A percentile compares a stretch with the other conserved stretches of the same genome.
phyloP scores from a whole-genome alignment of 805 yeast genomes.

The Kluyveromyces aestuarii region DNA sequence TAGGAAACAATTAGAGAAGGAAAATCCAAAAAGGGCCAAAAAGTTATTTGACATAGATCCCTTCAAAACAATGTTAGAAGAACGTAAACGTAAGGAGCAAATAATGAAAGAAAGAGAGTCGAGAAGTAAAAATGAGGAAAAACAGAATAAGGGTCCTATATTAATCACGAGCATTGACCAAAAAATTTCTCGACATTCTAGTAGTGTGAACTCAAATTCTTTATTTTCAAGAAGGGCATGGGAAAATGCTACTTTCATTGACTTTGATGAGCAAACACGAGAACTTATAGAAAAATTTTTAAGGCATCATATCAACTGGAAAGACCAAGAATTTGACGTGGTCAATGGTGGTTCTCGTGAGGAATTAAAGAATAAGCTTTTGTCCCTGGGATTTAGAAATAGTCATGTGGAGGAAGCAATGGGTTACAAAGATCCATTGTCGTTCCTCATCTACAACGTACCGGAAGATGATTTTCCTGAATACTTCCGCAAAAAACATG shows the following conservation, averaged over 20 bases:
- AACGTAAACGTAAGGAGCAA: conserved; percentile 36
- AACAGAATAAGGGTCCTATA: conserved; percentile 39
- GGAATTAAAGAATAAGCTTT: conserved; percentile 27
- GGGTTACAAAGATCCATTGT: conserved; percentile 39
- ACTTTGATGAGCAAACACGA: conserved; percentile 56
- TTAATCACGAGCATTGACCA: conserved; percentile 28
- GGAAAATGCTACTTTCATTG: conserved; percentile 62
- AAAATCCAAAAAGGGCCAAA: conserved; percentile 40
- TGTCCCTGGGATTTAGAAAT: conserved; percentile 54
- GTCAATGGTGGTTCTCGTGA: conserved; percentile 10
- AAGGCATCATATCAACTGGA: conserved; percentile 50
- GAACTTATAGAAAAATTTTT: conserved; percentile 54
- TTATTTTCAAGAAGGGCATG: conserved; percentile 48
- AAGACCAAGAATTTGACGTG: conserved; percentile 6
- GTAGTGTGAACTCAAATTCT: background rate
- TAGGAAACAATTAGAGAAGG: conserved; percentile 40
- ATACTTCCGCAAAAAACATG: conserved; percentile 45
- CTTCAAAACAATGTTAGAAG: conserved; percentile 56
- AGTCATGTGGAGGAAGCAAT: conserved; percentile 68
- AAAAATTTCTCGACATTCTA: conserved; percentile 7
- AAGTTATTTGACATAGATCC: conserved; percentile 63
- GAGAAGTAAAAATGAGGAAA: conserved; percentile 40
- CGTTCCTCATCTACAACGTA: conserved; percentile 63
- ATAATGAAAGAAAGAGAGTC: conserved; percentile 39
- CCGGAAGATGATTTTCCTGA: conserved; percentile 92